Base-by-base conservation (phyloP, 768 basidiomycete species). In the Aureoboletus auriporus region DNA sequence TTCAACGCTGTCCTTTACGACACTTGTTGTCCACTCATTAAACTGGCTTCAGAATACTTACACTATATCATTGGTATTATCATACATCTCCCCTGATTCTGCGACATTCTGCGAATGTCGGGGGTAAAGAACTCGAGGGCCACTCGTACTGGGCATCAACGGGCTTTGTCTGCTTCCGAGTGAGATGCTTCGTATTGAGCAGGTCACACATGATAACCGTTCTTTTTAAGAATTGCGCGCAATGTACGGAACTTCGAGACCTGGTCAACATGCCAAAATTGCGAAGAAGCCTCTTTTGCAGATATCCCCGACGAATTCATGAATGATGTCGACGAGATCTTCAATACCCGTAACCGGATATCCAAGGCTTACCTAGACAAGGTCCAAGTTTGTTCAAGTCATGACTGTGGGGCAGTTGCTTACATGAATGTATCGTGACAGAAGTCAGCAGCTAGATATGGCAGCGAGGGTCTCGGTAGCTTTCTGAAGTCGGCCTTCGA, bases 131-230 rank as follows among this genome's bases (percentile, higher is more conserved):
- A 28, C 45, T 46, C 55, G 4, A 55, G 40, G 31, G 41, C 50
- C 9, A 43, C 51, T 43, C 49, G 50, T 1, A 42, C 47, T 39
- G 48, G 62, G 16, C 56, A 64, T 35, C 53, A 64, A 30, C 71
- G 75, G 12, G 57, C 68, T 17, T 63, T 68, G n/a, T 77, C 76
- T 42, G 75, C 76, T 5, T 77, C 75, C 9, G 73, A 77, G 75
- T 77, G 47, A 38, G 71, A 33, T 43, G 31, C 31, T 37, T 42
- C 44, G 13, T 38, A 14, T 26, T 17, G 16, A 40, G 42, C 36
- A 39, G 16, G 23, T 31, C 30, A 28, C 33, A 37, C 11, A 12
- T 8, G 27, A 49, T 52, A 16, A 61, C 16, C 11, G 52, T 41
- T 26, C 41, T 28, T 47, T 23, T 35, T 37, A 43, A 79, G 77